These are phyloP conservation scores for Syncephalastrum contaminatum DNA, from an alignment of 371 early-diverging fungal species.

Conservation along the genomic window DNA sequence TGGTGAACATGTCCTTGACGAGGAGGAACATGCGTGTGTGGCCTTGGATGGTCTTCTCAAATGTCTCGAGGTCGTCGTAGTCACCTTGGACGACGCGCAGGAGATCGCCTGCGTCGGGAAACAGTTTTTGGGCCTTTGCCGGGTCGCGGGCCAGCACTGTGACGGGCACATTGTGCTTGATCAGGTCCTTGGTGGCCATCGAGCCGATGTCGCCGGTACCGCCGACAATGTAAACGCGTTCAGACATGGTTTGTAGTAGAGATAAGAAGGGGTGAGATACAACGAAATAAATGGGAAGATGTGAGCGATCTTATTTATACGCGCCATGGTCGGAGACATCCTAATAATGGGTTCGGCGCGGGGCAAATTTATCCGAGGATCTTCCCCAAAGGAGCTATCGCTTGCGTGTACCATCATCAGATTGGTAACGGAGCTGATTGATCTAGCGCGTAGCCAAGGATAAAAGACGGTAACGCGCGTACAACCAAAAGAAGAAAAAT, in stretches of 20 bases:
- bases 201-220: slow-evolving; percentile 20
- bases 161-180: slow-evolving; percentile 8
- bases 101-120: not conserved
- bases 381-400: too few relatives aligned
- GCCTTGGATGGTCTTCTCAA: slow-evolving; percentile 21
- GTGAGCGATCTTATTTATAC: too few relatives aligned
- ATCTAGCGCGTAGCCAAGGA: too few relatives aligned
- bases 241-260: not conserved
- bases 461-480: too few relatives aligned
- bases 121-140: slow-evolving; percentile 6
- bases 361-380: too few relatives aligned
- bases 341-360: too few relatives aligned
- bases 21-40: slow-evolving; percentile 18
- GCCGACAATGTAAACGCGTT: slow-evolving; percentile 15
- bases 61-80: slow-evolving; percentile 10
- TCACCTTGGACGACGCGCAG: slow-evolving; percentile 5
- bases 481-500: too few relatives aligned
- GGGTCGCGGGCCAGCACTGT: slow-evolving; percentile 14
- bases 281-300: too few relatives aligned
- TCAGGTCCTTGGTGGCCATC: slow-evolving; percentile 6
- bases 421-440: too few relatives aligned
- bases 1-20: not conserved
- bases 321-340: too few relatives aligned
- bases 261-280: too few relatives aligned
- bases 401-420: too few relatives aligned